A percentile compares a stretch with the other conserved stretches of the same genome.
Evolutionary conservation across 2,329 filamentous ascomycete species (phyloP).

Genomic region (Aureobasidium zeae): DNA sequence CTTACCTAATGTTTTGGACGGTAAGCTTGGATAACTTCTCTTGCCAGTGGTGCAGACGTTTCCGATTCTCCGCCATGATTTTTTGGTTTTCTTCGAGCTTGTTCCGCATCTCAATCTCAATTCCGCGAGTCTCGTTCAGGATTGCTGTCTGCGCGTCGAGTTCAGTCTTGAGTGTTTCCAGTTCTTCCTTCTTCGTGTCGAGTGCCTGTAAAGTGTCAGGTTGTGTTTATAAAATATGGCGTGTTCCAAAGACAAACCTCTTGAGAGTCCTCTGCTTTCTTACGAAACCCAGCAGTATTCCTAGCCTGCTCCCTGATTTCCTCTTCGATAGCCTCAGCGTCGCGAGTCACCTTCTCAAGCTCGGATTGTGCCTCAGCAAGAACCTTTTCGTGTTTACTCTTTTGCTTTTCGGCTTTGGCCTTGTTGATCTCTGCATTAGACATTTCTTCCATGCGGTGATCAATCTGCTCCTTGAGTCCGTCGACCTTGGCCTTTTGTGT

Average conservation of each 20-base stretch:
- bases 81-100: slow-evolving; percentile 97
- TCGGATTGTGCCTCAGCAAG: slow-evolving; percentile 71
- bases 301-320: slow-evolving; percentile 70
- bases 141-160: slow-evolving; percentile 78
- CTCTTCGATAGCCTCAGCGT: slow-evolving; percentile 67
- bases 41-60: slow-evolving; percentile 73
- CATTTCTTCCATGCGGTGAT: slow-evolving; percentile 67
- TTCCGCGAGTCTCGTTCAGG: slow-evolving; percentile 77
- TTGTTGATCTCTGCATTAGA: slow-evolving; percentile 80
- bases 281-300: slow-evolving; percentile 62
- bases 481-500: slow-evolving; percentile 88
- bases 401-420: slow-evolving; percentile 90
- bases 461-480: slow-evolving; percentile 74
- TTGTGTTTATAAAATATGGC: neutral
- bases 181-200: slow-evolving; percentile 67
- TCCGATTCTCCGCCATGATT: slow-evolving; percentile 74
- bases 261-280: slow-evolving; percentile 72
- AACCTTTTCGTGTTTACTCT: slow-evolving; percentile 76
- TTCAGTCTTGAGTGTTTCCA: slow-evolving; percentile 70
- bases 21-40: slow-evolving; percentile 79
- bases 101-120: slow-evolving; percentile 97
- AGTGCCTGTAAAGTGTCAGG: slow-evolving; percentile 45
- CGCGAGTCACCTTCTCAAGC: slow-evolving; percentile 58
- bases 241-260: slow-evolving; percentile 36
- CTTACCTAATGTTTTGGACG: slow-evolving; percentile 58